Percentiles rank a stretch among this genome's conserved stretches.
Conservation (phyloP, 441 rosid genomes). For the Hura crepitans region DNA sequence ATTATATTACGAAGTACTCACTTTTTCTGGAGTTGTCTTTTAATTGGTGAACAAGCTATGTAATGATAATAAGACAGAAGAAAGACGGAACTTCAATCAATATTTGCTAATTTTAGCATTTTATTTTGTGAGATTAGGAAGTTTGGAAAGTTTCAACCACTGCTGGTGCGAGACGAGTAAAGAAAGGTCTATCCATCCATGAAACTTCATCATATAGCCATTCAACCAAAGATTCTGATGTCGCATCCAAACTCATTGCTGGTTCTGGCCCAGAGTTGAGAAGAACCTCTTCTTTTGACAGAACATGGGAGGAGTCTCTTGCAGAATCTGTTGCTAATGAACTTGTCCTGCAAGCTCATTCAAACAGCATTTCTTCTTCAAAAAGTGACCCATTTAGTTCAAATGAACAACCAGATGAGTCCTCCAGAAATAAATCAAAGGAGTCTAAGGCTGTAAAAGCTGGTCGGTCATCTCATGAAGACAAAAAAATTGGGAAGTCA, state of each 20-base stretch:
- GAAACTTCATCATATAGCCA: conserved; percentile 55
- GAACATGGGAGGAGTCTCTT: conserved; percentile 92
- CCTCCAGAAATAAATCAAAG: conserved; percentile 58
- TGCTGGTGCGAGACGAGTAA: conserved; percentile 76
- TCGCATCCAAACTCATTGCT: conserved; percentile 42
- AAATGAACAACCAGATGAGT: conserved; percentile 68
- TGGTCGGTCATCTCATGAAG: conserved; percentile 83
- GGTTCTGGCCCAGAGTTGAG: conserved; percentile 60
- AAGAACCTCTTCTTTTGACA: conserved; percentile 90
- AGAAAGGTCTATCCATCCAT: conserved; percentile 61
- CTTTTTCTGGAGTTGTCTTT: background rate
- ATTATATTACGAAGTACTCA: background rate
- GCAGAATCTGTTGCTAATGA: conserved; percentile 95
- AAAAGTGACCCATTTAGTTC: conserved; percentile 43
- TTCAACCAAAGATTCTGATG: conserved; percentile 55
- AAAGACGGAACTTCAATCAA: background rate
- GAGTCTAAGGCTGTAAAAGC: conserved; percentile 59
- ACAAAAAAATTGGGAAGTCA: conserved; percentile 63
- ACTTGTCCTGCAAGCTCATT: conserved; percentile 69
- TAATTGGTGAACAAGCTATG: conserved; percentile 16
- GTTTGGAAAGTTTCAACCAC: conserved; percentile 97
- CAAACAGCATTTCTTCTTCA: conserved; percentile 44
- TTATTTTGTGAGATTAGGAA: conserved; percentile 51
- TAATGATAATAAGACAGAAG: background rate
- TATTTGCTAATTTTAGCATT: conserved; percentile 20